Conservation (phyloP, 108 stramenopile genomes). For the Skeletonema menzelii region DNA sequence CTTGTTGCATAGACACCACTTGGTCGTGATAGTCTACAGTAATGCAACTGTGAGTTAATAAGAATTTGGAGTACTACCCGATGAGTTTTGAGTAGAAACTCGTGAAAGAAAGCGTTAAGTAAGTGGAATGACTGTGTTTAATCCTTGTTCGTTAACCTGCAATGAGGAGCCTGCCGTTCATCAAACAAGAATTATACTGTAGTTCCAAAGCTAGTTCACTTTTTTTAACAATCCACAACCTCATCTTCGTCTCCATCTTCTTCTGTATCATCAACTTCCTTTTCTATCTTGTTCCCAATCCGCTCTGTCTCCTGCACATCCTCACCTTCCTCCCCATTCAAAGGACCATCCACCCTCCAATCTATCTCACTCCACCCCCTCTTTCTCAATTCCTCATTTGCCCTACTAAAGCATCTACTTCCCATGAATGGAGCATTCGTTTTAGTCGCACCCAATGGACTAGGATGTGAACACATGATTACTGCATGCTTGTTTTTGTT, state of each 20-base stretch:
- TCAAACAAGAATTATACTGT: too few relatives aligned
- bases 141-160: too few relatives aligned
- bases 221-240: neutral
- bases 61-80: too few relatives aligned
- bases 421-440: conserved; percentile 92
- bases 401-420: conserved; percentile 85
- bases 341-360: conserved; percentile 80
- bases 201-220: too few relatives aligned
- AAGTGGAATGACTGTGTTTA: too few relatives aligned
- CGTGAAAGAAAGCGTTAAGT: too few relatives aligned
- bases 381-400: conserved; percentile 83
- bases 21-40: too few relatives aligned
- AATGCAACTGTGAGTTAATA: too few relatives aligned
- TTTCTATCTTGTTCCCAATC: neutral
- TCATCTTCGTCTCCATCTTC: neutral
- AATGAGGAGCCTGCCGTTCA: too few relatives aligned
- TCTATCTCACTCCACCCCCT: conserved; percentile 75
- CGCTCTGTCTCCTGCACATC: neutral
- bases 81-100: too few relatives aligned
- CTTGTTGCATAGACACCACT: too few relatives aligned
- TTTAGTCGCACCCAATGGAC: conserved; percentile 91
- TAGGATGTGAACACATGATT: conserved; percentile 87
- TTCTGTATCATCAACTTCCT: neutral
- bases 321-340: conserved; percentile 9
- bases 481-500: conserved; percentile 54